A percentile compares a stretch with the other conserved stretches of the same genome.
phyloP scores from a whole-genome alignment of 2,329 filamentous ascomycete genomes.

The Neodidymelliopsis sp. region DNA sequence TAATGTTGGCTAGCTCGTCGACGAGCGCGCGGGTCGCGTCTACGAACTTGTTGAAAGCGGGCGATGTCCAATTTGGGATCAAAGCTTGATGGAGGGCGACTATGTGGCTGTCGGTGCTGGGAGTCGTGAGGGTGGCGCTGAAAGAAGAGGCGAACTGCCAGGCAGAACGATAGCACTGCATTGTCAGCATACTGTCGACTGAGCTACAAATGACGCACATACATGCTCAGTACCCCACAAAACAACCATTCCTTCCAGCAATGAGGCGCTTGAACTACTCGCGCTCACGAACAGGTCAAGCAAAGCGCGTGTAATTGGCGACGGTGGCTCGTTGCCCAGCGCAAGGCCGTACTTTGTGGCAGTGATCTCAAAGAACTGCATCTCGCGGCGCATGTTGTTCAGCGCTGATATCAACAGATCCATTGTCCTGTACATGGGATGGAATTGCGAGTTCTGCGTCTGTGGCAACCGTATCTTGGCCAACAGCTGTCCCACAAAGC shows the following conservation, averaged over 20 bases:
- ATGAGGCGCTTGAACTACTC: constrained; percentile 57
- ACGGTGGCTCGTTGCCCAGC: constrained; percentile 55
- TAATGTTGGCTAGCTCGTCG: constrained; percentile 58
- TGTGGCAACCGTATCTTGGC: constrained; percentile 66
- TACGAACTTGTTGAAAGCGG: constrained; percentile 59
- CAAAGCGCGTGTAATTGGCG: constrained; percentile 61
- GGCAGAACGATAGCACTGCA: constrained; percentile 55
- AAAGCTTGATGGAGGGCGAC: constrained; percentile 58
- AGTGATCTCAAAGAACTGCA: constrained; percentile 71
- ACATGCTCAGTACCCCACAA: constrained; percentile 78
- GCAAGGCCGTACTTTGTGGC: constrained; percentile 66
- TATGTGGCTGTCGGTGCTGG: constrained; percentile 53
- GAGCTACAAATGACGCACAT: constrained; percentile 23
- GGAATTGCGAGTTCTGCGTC: constrained; percentile 52
- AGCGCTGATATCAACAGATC: constrained; percentile 70
- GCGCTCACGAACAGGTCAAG: constrained; percentile 68
- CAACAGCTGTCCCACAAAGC: constrained; percentile 71
- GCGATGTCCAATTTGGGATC: constrained; percentile 61
- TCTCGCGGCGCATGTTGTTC: constrained; percentile 71
- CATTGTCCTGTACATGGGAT: constrained; percentile 64
- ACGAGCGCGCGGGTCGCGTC: constrained; percentile 58
- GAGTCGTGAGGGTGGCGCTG: constrained; percentile 47
- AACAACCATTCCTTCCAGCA: constrained; percentile 75
- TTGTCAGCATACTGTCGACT: constrained; percentile 13
- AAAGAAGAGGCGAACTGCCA: constrained; percentile 59